These are phyloP conservation scores for Skeletonema marinoi DNA, from an alignment of 108 stramenopile species.

Conservation along the genomic window DNA sequence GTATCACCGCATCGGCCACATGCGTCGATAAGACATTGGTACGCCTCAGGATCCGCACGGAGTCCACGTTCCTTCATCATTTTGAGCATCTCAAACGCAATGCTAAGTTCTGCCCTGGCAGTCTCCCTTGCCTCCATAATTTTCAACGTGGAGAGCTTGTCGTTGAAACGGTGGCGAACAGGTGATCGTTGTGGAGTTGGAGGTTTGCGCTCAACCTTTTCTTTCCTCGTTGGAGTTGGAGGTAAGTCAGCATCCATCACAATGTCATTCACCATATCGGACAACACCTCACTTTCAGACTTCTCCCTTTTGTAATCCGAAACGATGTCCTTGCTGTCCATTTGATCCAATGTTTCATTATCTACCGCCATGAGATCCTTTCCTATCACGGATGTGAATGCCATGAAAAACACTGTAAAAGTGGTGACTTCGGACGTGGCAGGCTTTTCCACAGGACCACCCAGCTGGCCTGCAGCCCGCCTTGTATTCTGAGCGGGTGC, in stretches of 20 bases:
- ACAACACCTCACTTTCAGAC: not conserved
- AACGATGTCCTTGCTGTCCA: conserved; percentile 65
- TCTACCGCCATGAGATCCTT: conserved; percentile 76
- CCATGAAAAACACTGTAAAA: conserved; percentile 87
- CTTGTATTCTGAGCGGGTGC: conserved; percentile 22
- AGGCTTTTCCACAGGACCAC: conserved; percentile 30
- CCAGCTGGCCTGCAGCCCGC: conserved; percentile 23
- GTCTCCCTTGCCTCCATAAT: conserved; percentile 75
- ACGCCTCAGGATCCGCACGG: conserved; percentile 63
- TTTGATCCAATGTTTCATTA: conserved; percentile 50
- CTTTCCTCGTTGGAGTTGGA: not conserved
- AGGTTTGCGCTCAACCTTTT: not conserved
- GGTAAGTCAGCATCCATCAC: not conserved
- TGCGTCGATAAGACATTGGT: conserved; percentile 83
- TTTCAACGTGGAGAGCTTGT: conserved; percentile 59
- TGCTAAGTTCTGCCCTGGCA: conserved; percentile 79
- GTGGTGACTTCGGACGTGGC: conserved; percentile 71
- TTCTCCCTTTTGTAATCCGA: conserved; percentile 57
- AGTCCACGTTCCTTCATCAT: conserved; percentile 64
- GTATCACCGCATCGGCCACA: conserved; percentile 85
- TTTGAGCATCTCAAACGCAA: conserved; percentile 77
- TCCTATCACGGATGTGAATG: conserved; percentile 77
- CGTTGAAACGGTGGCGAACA: conserved; percentile 65
- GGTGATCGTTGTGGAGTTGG: conserved; percentile 13
- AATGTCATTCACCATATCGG: not conserved